Percentiles rank a stretch among this genome's conserved stretches.
Conservation (phyloP, 768 basidiomycete species). For the Neoboletus subvelutipes region DNA sequence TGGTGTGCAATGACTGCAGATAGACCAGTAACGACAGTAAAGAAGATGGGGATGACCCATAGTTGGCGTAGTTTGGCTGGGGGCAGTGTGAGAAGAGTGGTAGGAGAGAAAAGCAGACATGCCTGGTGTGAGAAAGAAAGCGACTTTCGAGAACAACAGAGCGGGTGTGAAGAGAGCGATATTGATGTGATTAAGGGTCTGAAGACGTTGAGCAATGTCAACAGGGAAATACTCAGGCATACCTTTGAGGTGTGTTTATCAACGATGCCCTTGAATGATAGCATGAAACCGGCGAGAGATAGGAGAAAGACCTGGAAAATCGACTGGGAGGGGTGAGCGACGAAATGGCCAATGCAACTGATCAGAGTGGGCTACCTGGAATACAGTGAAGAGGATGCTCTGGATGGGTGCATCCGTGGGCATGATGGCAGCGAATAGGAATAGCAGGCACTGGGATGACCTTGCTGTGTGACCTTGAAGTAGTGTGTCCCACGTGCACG, state of each 20-base stretch:
- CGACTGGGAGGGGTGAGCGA: slow-evolving; percentile 47
- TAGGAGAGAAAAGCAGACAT: slow-evolving; percentile 13
- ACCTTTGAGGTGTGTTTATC: slow-evolving; percentile 92
- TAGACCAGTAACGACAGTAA: slow-evolving; percentile 66
- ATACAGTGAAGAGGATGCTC: slow-evolving; percentile 29
- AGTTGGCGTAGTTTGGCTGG: slow-evolving; percentile 74
- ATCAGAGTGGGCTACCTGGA: slow-evolving; percentile 19
- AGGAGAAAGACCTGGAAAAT: slow-evolving; percentile 87
- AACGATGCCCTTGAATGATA: slow-evolving; percentile 79
- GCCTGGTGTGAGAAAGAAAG: slow-evolving; percentile 85
- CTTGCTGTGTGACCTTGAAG: background rate
- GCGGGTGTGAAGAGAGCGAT: slow-evolving; percentile 88
- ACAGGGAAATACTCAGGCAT: background rate
- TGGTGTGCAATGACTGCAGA: slow-evolving; percentile 69
- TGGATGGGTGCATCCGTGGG: slow-evolving; percentile 6
- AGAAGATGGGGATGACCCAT: slow-evolving; percentile 84
- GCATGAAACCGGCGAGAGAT: slow-evolving; percentile 79
- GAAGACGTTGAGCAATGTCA: background rate
- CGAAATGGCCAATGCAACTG: background rate
- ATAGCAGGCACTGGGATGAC: background rate
- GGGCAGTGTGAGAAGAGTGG: background rate
- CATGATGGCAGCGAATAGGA: background rate
- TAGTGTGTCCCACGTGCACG: too few relatives aligned
- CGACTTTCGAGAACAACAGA: slow-evolving; percentile 91
- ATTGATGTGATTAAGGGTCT: slow-evolving; percentile 82